Evolutionary conservation across 192 early-diverging fungal species (phyloP), one percentile per base, ranked within the genome.

Genomic region (Backusella liffmaniae): DNA sequence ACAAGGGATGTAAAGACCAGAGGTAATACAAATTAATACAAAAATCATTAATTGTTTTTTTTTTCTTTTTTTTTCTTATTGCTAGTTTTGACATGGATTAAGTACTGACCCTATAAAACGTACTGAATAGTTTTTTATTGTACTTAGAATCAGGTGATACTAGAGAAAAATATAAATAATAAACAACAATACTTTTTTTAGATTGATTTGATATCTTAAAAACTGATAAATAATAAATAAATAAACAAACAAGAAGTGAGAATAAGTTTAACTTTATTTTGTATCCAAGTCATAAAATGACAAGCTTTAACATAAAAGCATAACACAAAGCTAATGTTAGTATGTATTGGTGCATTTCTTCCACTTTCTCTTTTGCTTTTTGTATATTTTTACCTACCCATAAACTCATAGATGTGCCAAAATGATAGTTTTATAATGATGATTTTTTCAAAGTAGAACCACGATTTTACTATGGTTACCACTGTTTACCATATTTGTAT

Each of bases 1-100:
- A 62, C 56, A 62, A 62, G 56, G 56, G 56, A 62, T 62, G 26
- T 62, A 23, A 62, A 29, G 56, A n/a, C 29, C 56, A 62, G 56
- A 62, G 56, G 56, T 56, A 23, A 21, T 56, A 56, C 53, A 56
- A 56, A 56, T 56, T 56, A 56, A 26, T 56, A 56, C n/a, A 56
- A 56, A 21, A 56, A 23, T 10, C 53, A 56, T 56, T 56, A 56
- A 56, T 59, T 59, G 21, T 59, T 59, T 59, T 26, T 59, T 26
- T 59, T 59, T 23, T 59, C 8, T 59, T 26, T 32, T 32, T 32
- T 32, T 32, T 32, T 5, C 6, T 4, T 59, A 3, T 59, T 56
- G 6, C 51, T 56, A 56, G 5, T 26, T n/a, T 26, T 59, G 23
- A 10, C 56, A 59, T 59, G 23, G 4, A 26, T 26, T 8, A 4